Conservation (phyloP, 2,329 filamentous ascomycete species). For the Cryphonectria parasitica region DNA sequence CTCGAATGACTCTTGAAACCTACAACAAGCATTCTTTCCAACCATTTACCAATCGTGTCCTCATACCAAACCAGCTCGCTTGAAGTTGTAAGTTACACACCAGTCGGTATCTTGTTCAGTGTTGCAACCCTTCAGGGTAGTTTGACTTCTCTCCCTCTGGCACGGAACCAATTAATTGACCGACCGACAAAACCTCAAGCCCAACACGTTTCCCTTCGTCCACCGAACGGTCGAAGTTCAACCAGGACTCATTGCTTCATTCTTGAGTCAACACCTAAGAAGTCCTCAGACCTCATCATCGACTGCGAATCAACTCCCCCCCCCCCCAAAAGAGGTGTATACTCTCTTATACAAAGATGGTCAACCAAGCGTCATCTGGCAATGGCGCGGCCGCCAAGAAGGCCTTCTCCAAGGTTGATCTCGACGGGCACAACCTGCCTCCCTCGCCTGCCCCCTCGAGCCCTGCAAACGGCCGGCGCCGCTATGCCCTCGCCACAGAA, state of each 20-base stretch:
- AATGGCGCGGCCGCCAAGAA: conserved; percentile 36
- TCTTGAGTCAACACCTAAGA: background rate
- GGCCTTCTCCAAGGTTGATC: conserved; percentile 67
- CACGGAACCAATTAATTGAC: background rate
- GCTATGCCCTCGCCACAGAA: conserved; percentile 94
- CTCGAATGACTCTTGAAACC: background rate
- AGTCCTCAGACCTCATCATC: too few relatives aligned
- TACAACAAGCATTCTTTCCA: background rate
- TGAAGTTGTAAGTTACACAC: background rate
- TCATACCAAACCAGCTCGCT: background rate
- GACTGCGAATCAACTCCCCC: background rate
- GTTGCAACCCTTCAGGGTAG: background rate
- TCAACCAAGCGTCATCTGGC: conserved; percentile 17
- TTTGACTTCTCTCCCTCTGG: background rate
- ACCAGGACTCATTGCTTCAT: background rate
- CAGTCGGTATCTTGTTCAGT: background rate
- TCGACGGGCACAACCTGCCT: conserved; percentile 83
- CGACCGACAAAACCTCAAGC: background rate
- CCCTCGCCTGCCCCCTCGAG: conserved; percentile 93
- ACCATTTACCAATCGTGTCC: background rate
- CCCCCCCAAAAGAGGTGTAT: background rate
- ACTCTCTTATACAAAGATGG: conserved; percentile 16
- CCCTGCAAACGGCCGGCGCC: conserved; percentile 76
- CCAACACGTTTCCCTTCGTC: background rate
- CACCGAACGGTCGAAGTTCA: background rate